Base-by-base conservation (phyloP, 2,329 filamentous ascomycete genomes). In the Talaromyces piceae region DNA sequence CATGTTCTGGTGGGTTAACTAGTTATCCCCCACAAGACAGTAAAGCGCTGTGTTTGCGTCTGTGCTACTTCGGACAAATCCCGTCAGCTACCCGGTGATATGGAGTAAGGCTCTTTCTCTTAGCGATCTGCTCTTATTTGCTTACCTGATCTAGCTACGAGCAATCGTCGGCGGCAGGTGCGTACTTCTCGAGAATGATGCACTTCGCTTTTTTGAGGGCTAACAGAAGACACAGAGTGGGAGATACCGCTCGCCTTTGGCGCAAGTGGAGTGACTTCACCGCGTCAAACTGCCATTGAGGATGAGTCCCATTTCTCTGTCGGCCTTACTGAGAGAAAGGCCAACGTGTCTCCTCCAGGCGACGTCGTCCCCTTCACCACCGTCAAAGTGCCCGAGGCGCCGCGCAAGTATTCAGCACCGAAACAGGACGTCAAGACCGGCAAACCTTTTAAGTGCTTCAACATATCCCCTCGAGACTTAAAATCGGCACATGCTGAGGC, bases 311-410 rank as follows among this genome's bases (percentile, higher is more conserved):
- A 4, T n/a, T n/a, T n/a, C n/a, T n/a, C n/a, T 43, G 39, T 25
- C n/a, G 7, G 20, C 20, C 13, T 20, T 25, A 11, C 39, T 62
- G 55, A 57, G 58, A 16, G n/a, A 16, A 18, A 37, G 5, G 16
- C 5, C 16, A 18, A 4, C 16, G 7, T 18, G 8, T 7, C 7
- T 4, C 33, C 5, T 20, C 12, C 13, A 6, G 12, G 20, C 16
- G 33, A 7, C 16, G 6, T 4, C 33, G 33, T 7, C 33, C 33
- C 33, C 33, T 18, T 37, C 16, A 37, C 33, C 20, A 37, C 16
- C 7, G 3, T 8, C 6, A 9, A 37, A 18, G 33, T 37, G 20
- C 13, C 33, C 4, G 4, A 5, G 33, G 13, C 20, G 20, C 16
- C 33, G 16, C 16, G 11, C 16, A 37, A 18, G 8, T 9, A 37